A percentile compares a stretch with the other conserved stretches of the same genome.
Conservation (phyloP, 345 rosid species). For the Hibiscus trionum region DNA sequence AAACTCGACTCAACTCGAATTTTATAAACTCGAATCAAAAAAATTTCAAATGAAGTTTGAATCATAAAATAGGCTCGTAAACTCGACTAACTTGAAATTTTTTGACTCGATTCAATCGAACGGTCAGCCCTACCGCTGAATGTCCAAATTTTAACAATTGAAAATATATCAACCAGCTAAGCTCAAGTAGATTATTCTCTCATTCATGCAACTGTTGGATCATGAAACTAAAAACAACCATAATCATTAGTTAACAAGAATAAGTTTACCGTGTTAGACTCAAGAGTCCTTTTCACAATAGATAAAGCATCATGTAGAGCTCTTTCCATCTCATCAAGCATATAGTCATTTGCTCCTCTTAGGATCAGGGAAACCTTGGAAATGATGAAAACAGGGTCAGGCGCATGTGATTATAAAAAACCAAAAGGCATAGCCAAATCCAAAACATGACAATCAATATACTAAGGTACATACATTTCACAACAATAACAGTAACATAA, state of each 20-base stretch:
- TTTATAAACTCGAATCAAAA: no score
- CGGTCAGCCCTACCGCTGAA: background rate
- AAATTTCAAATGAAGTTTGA: no score
- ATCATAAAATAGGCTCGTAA: no score
- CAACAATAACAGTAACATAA: background rate
- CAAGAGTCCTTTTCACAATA: constrained; percentile 93
- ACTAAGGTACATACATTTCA: background rate
- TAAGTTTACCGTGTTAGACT: constrained; percentile 69
- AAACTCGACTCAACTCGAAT: no score
- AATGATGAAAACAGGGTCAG: constrained; percentile 10
- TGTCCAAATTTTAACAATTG: background rate
- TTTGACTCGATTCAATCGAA: no score
- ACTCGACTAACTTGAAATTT: no score
- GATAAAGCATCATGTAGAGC: constrained; percentile 80
- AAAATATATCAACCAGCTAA: background rate
- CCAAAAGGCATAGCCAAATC: background rate
- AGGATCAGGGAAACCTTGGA: constrained; percentile 83
- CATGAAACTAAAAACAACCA: background rate
- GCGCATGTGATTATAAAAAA: background rate
- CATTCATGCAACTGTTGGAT: background rate
- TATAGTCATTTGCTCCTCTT: constrained; percentile 94
- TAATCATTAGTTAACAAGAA: background rate
- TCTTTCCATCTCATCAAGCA: constrained; percentile 99
- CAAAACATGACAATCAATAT: background rate
- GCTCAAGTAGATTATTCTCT: background rate